Evolutionary conservation across 345 rosid species (phyloP).

Genomic region (Schrenkiella parvula): DNA sequence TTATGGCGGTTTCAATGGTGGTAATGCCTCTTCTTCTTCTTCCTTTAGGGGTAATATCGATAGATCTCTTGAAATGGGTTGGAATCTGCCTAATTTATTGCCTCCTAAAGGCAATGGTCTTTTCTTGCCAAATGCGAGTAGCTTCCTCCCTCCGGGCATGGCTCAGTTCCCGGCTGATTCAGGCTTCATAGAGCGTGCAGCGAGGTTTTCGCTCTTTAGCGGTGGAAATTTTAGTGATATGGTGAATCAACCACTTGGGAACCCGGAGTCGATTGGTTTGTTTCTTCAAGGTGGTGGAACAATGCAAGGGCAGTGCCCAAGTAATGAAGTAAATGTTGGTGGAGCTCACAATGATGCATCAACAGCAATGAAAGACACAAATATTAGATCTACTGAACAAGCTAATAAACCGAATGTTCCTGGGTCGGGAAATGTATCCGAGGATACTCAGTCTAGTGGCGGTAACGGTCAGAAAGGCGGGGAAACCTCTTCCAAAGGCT

Average conservation of each 20-base stretch:
- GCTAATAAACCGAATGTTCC: slow-evolving; percentile 54
- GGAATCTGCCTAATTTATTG: slow-evolving; percentile 64
- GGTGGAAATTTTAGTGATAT: slow-evolving; percentile 72
- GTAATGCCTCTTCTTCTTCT: slow-evolving; percentile 12
- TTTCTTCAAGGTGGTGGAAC: slow-evolving; percentile 49
- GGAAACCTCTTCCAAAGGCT: slow-evolving; percentile 48
- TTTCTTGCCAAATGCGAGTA: slow-evolving; percentile 47
- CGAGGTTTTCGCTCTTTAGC: slow-evolving; percentile 77
- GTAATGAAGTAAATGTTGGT: slow-evolving; percentile 40
- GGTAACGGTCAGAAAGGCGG: slow-evolving; percentile 50
- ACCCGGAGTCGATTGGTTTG: slow-evolving; percentile 54
- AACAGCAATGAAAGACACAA: slow-evolving; percentile 40
- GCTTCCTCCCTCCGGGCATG: slow-evolving; percentile 58
- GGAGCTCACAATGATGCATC: slow-evolving; percentile 56
- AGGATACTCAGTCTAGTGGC: slow-evolving; percentile 78
- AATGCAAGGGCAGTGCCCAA: slow-evolving; percentile 54
- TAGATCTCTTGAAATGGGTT: slow-evolving; percentile 60
- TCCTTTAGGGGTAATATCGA: slow-evolving; percentile 48
- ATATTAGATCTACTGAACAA: slow-evolving; percentile 50
- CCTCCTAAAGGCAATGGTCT: slow-evolving; percentile 50
- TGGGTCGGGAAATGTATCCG: slow-evolving; percentile 73
- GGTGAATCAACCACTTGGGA: slow-evolving; percentile 53
- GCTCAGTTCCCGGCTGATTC: slow-evolving; percentile 90
- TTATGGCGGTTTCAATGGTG: slow-evolving; percentile 53
- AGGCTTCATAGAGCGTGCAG: slow-evolving; percentile 92